Evolutionary conservation across 225 moss, liverwort and hornwort genomes (phyloP), one percentile per base, ranked within the genome.

Genomic region (Pseudisothecium myosuroides): DNA sequence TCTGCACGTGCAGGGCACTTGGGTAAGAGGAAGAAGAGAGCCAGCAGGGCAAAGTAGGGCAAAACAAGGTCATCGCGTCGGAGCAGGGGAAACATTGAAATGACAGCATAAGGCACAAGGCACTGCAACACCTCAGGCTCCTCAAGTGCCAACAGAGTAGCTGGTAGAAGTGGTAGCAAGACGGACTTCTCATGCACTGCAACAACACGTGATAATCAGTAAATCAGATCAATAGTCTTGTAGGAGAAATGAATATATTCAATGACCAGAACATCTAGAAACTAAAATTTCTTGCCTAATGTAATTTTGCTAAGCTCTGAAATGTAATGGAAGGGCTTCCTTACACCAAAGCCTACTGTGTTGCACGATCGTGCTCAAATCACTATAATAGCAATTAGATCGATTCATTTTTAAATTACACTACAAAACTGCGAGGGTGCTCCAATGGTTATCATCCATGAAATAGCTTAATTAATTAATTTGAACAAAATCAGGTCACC

Each of bases 121-220:
- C 85, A 98, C 61, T 88, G 94, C 69, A 97, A 74, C 88, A 96
- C 90, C 86, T 55, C 92, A 69, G 96, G 97, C 88, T 98, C 96
- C 87, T 97, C 96, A 6, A 98, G 87, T 18, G 94, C 96, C 88
- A 98, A 90, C 47, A 98, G 90, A 66, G 95, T 98, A 62, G 96
- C 97, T 83, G 98, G 96, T 69, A 98, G 91, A 50, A 97, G 76
- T n/a, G 98, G 97, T 36, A 98, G 96, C 87, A 98, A 91, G 63
- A 97, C 89, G 80, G 97, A 97, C 87, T 98, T 98, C 95, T 98
- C 98, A 69, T 98, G 98, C 91, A 98, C 98, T 98, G 98, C 95
- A 92, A 80, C 64, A 89, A 59, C 43, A 91, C 60, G 55, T 81
- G 59, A 86, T 62, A 50, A 65, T 82, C 68, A 58, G 64, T 19